phyloP scores from a whole-genome alignment of 2,329 filamentous ascomycete genomes.

The Mariannaea elegans region DNA sequence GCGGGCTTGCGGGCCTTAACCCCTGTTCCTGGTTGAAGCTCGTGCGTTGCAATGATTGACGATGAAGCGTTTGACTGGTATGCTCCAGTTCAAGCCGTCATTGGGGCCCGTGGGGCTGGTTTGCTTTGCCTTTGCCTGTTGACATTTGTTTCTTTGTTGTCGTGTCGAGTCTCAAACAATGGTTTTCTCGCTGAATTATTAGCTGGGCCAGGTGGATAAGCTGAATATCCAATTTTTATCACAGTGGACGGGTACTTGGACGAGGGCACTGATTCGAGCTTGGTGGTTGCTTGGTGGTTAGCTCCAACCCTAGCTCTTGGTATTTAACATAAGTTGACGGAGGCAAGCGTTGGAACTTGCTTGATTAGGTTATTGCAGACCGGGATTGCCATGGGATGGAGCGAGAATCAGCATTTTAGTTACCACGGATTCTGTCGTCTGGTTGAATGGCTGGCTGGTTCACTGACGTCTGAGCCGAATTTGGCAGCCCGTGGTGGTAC shows the following conservation, averaged over 20 bases:
- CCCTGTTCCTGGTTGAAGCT: background rate
- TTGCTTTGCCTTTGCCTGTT: background rate
- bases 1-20: background rate
- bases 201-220: background rate
- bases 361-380: background rate
- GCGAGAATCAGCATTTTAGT: background rate
- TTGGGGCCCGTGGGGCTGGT: constrained; percentile 18
- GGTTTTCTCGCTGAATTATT: background rate
- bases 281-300: background rate
- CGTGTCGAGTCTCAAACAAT: background rate
- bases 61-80: constrained; percentile 20
- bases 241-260: no score
- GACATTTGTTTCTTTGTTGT: background rate
- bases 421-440: background rate
- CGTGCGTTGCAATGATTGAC: background rate
- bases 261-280: no score
- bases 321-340: background rate
- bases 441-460: background rate
- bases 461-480: background rate
- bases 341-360: background rate
- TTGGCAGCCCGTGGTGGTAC: background rate
- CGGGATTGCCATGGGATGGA: no score
- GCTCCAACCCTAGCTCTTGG: background rate
- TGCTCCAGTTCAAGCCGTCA: constrained; percentile 19
- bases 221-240: no score